Evolutionary conservation across 2,329 filamentous ascomycete species (phyloP), one percentile per base, ranked within the genome.

Genomic region (Aspergillus ibericus): DNA sequence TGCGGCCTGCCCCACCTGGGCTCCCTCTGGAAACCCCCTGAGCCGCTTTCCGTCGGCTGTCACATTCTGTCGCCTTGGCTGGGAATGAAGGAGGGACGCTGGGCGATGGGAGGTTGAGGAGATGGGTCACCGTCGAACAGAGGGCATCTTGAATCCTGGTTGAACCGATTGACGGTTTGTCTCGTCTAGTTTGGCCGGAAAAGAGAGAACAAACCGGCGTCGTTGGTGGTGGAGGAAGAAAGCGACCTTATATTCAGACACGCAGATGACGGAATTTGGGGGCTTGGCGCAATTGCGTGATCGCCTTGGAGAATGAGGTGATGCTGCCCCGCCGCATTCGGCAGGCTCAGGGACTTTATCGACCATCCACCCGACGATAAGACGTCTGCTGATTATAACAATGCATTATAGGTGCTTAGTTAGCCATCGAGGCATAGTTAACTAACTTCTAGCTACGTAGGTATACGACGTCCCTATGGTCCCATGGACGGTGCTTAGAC

Each of bases 251-350:
- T 73, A 72, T 67, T 67, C 59, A 36, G 25, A 42, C 38, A 29
- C 44, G 32, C 16, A 34, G 56, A 49, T 63, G 60, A 55, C 63
- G 62, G 62, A 54, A 54, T 44, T 47, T 54, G 12, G 25, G 55
- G 68, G 35, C 70, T 73, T 73, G 72, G 71, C 72, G 59, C 50
- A 69, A 74, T 73, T 68, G 70, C 71, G 70, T 73, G 70, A 67
- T 73, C 65, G 57, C 54, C 22, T 32, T 15, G 22, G 10, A 9
- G 25, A 13, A 53, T 53, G 51, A 53, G 51, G 51, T 44, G 36
- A 53, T 44, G 25, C 51, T 34, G n/a, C 13, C 16, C 18, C 8
- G 55, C 49, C 44, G 51, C 44, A 59, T 46, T 25, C 18, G 20
- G 52, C 48, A 59, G 53, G 53, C 53, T 40, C 27, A 32, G 29